A percentile compares a stretch with the other conserved stretches of the same genome.
Conservation (phyloP, 2,329 filamentous ascomycete genomes). For the Xylariaceae sp. region DNA sequence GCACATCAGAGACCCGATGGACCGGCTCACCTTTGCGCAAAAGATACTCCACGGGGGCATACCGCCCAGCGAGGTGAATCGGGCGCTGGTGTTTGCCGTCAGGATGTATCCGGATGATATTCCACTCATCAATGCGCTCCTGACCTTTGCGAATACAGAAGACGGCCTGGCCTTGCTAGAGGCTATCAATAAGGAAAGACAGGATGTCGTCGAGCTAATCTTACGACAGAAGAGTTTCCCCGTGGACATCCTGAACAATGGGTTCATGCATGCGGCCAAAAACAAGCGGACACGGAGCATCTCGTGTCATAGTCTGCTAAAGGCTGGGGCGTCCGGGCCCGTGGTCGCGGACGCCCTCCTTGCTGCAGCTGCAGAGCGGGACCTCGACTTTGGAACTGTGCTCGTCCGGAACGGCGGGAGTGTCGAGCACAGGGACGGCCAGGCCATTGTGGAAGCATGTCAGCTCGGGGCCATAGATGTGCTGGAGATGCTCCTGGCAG, state of each 20-base stretch:
- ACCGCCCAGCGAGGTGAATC: conserved; percentile 38
- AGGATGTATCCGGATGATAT: conserved; percentile 39
- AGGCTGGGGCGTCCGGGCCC: conserved; percentile 36
- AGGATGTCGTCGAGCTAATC: conserved; percentile 39
- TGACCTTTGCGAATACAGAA: conserved; percentile 38
- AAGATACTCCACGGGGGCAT: conserved; percentile 43
- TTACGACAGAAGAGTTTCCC: conserved; percentile 33
- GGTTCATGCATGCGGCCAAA: conserved; percentile 36
- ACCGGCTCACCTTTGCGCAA: conserved; percentile 43
- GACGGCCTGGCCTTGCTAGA: conserved; percentile 42
- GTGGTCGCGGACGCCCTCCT: conserved; percentile 43
- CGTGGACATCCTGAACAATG: conserved; percentile 30
- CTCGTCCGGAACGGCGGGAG: conserved; percentile 45
- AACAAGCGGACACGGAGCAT: conserved; percentile 31
- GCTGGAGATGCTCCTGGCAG: conserved; percentile 40
- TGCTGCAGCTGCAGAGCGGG: conserved; percentile 44
- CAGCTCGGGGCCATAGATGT: conserved; percentile 42
- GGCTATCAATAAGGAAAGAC: conserved; percentile 37
- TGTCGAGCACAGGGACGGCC: conserved; percentile 42
- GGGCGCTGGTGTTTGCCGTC: conserved; percentile 45
- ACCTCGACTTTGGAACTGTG: conserved; percentile 41
- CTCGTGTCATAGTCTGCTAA: conserved; percentile 39
- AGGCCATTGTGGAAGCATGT: conserved; percentile 48
- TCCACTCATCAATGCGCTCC: conserved; percentile 38
- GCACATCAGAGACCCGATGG: conserved; percentile 41